Evolutionary conservation across 2,329 filamentous ascomycete genomes (phyloP), one percentile per base, ranked within the genome.

Genomic region (Cladosporium austrohemisphaericum): DNA sequence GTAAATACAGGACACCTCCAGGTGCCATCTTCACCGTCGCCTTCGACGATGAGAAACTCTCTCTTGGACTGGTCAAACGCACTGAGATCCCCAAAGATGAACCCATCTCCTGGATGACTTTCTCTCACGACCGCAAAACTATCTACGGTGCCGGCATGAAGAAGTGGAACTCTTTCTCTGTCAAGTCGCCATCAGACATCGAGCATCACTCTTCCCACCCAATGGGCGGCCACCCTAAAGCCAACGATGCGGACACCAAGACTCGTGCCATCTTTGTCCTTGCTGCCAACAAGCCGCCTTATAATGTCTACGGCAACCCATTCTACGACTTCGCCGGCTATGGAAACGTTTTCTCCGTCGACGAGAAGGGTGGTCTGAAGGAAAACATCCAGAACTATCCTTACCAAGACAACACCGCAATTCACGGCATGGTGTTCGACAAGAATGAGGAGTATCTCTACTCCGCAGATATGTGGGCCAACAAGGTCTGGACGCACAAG

Each of bases 61-160:
- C 83, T 5, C 71, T 94, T 53, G 79, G 84, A 57, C 70, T 93
- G 62, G 72, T 94, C 63, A 90, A 92, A 73, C 83, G 85, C 60
- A 93, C 88, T 1, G 81, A 83, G 51, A 93, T 94, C 50, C 85
- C 88, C 4, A 71, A 86, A 45, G 86, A 92, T 56, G 88, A 95
- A 70, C 87, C 89, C 6, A 93, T 95, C 57, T 94, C 88, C 52
- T 95, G 89, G 89, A 92, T 95, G 86, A 85, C 88, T 13, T 92
- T 94, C 63, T 45, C 40, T 9, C 88, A 94, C 70, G 74, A 78
- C 54, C 86, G 85, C 63, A 92, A 89, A 70, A 85, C 86, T 66
- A 84, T 95, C 53, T 95, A 95, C 68, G 89, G 89, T 61, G 84
- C 89, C 3, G 87, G 88, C 53, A 93, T 93, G 88, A 95, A 95